phyloP scores from a whole-genome alignment of 768 basidiomycete genomes.

The Neoboletus brunneissimus region DNA sequence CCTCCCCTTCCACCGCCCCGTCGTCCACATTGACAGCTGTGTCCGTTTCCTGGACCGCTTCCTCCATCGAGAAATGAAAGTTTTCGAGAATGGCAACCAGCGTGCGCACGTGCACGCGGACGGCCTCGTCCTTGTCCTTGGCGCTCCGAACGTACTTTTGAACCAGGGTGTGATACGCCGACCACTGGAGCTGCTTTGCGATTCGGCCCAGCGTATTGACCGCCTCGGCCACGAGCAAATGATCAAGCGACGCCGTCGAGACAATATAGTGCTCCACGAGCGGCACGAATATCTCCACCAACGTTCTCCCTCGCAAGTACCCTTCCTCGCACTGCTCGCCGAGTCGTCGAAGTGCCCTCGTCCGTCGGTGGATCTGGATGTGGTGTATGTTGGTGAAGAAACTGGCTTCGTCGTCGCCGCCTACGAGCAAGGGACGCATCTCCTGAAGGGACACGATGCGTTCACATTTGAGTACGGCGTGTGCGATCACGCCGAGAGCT shows the following conservation, averaged over 20 bases:
- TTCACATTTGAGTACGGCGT: slow-evolving; percentile 65
- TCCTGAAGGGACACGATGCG: slow-evolving; percentile 64
- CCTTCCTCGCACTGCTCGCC: slow-evolving; percentile 71
- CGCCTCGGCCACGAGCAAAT: slow-evolving; percentile 87
- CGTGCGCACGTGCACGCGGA: slow-evolving; percentile 80
- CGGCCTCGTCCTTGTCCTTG: slow-evolving; percentile 63
- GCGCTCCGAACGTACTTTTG: slow-evolving; percentile 76
- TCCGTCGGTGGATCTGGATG: slow-evolving; percentile 85
- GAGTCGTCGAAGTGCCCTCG: slow-evolving; percentile 81
- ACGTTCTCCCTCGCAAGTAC: slow-evolving; percentile 60
- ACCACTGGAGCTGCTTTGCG: slow-evolving; percentile 77
- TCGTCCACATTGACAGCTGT: slow-evolving; percentile 31
- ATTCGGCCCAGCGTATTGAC: slow-evolving; percentile 77
- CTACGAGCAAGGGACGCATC: slow-evolving; percentile 76
- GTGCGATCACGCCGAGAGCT: slow-evolving; percentile 71
- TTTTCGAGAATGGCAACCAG: slow-evolving; percentile 83
- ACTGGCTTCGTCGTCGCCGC: slow-evolving; percentile 90
- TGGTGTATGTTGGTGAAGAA: no score
- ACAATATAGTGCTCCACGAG: slow-evolving; percentile 88
- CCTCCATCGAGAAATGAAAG: slow-evolving; percentile 88
- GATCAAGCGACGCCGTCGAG: no score
- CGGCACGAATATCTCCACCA: slow-evolving; percentile 84
- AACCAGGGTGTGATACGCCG: slow-evolving; percentile 74
- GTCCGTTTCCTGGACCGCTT: slow-evolving; percentile 37
- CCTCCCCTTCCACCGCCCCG: slow-evolving; percentile 29